Conservation (phyloP, 2,329 filamentous ascomycete genomes). For the Neonectria hederae region DNA sequence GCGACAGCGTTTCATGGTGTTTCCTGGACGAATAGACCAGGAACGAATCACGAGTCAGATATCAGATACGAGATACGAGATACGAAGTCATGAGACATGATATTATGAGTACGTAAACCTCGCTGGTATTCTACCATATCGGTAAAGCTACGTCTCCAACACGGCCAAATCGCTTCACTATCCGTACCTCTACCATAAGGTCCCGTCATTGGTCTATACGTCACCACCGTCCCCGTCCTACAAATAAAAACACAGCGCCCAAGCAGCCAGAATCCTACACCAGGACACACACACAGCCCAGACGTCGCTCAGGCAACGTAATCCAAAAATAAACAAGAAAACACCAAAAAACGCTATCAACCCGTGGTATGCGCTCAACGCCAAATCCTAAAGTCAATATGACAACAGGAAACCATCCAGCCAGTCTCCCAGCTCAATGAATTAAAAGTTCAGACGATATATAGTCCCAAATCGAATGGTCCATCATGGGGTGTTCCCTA, state of each 20-base stretch:
- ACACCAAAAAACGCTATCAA: neutral
- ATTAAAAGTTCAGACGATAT: slow-evolving; percentile 1
- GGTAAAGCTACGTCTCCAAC: slow-evolving; percentile 11
- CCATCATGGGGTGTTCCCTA: slow-evolving; percentile 50
- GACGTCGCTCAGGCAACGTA: slow-evolving; percentile 3
- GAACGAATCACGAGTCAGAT: neutral
- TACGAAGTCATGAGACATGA: slow-evolving; percentile 12
- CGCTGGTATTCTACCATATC: slow-evolving; percentile 11
- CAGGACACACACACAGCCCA: slow-evolving; percentile 6
- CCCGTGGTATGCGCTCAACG: slow-evolving; percentile 35
- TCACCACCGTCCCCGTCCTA: neutral
- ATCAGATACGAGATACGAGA: slow-evolving; percentile 5
- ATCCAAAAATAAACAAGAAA: neutral
- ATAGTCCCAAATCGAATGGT: neutral
- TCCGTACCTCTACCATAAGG: neutral
- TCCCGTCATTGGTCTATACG: slow-evolving; percentile 7
- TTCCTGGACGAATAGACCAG: slow-evolving; percentile 33
- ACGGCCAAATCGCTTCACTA: slow-evolving; percentile 10
- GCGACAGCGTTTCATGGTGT: slow-evolving; percentile 37
- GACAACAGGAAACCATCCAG: slow-evolving; percentile 16
- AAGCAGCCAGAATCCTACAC: neutral
- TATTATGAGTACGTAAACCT: slow-evolving; percentile 4
- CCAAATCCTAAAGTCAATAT: slow-evolving; percentile 27
- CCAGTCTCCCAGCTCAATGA: slow-evolving; percentile 4
- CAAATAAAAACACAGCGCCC: slow-evolving; percentile 3